Evolutionary conservation across 441 rosid species (phyloP).

Genomic region (Gossypium schwendimanii): DNA sequence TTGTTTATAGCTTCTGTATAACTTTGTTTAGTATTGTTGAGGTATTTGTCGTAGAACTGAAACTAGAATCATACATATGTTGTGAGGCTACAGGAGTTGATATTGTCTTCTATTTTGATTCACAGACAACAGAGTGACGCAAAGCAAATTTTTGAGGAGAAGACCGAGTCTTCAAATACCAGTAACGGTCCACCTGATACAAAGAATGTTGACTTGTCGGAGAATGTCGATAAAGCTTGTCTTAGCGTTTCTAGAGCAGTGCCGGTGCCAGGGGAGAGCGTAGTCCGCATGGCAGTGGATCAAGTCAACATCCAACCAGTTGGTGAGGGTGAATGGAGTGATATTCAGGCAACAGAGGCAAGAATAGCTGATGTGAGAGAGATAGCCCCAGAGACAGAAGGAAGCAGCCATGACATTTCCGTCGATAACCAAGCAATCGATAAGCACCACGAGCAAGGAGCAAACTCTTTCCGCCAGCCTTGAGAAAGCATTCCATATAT

Average conservation of each 20-base stretch:
- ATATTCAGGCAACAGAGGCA: constrained; percentile 85
- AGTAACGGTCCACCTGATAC: constrained; percentile 44
- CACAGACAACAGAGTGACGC: constrained; percentile 76
- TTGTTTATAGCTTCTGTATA: too few relatives aligned
- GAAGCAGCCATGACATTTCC: constrained; percentile 65
- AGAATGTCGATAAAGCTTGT: constrained; percentile 85
- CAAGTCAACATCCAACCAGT: constrained; percentile 43
- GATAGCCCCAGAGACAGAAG: constrained; percentile 48
- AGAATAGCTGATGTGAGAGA: constrained; percentile 77
- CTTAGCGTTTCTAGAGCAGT: constrained; percentile 56
- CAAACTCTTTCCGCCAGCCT: constrained; percentile 36
- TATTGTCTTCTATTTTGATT: neutral
- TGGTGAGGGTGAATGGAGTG: constrained; percentile 72
- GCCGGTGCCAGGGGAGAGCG: constrained; percentile 46
- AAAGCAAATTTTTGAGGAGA: constrained; percentile 76
- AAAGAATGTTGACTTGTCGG: constrained; percentile 60
- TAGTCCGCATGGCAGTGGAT: constrained; percentile 51
- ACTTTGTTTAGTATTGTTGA: too few relatives aligned
- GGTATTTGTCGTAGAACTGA: too few relatives aligned
- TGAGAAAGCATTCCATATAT: constrained; percentile 24
- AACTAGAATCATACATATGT: neutral
- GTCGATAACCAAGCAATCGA: constrained; percentile 40
- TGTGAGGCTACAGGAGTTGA: neutral
- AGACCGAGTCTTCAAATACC: constrained; percentile 40
- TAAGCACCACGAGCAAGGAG: neutral